Evolutionary conservation across 2,329 filamentous ascomycete species (phyloP), one percentile per base, ranked within the genome.

Genomic region (Trematosphaeria pertusa): DNA sequence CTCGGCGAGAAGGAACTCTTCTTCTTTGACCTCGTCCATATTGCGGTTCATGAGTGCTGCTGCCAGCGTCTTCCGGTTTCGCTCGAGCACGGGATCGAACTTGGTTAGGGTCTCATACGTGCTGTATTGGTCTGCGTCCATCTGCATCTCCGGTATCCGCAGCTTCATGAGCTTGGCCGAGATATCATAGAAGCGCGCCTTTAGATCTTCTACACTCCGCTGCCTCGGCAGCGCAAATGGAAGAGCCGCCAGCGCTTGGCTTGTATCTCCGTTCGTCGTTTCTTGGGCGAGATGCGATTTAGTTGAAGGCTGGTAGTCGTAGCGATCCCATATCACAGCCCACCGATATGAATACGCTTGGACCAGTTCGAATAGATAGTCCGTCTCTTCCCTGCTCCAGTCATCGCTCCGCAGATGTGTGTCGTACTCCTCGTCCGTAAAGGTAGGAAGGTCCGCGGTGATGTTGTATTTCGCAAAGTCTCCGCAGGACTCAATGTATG

Each of bases 361-460:
- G 11, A 85, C 89, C 26, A 93, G 70, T 3, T 83, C 77, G 67
- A 97, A 82, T 53, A 99, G 74, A 66, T 97, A 97, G 67, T 97
- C 91, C 7, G 94, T 99, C 74, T 99, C 94, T 61, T 94, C 87
- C 64, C 88, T 90, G 11, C 88, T 87, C 94, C 94, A 99, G 59
- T 93, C 86, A 11, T 84, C 78, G 64, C 80, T 87, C 59, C 85
- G 81, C 39, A 99, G 74, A 52, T 88, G 84, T 46, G 84, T 80
- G 50, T 87, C 82, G 73, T 99, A 99, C 69, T 96, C 87, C 53
- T 92, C 89, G 54, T 95, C 88, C 51, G 84, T 91, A 72, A 97
- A 97, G 50, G 86, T 81, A 0, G 92, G 90, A 26, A 91, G 80
- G 3, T 87, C 81, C 11, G 93, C 83, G 55, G 87, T 82, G 43